Evolutionary conservation across 768 basidiomycete species (phyloP), one percentile per base, ranked within the genome.

Genomic region (Calocera viscosa): DNA sequence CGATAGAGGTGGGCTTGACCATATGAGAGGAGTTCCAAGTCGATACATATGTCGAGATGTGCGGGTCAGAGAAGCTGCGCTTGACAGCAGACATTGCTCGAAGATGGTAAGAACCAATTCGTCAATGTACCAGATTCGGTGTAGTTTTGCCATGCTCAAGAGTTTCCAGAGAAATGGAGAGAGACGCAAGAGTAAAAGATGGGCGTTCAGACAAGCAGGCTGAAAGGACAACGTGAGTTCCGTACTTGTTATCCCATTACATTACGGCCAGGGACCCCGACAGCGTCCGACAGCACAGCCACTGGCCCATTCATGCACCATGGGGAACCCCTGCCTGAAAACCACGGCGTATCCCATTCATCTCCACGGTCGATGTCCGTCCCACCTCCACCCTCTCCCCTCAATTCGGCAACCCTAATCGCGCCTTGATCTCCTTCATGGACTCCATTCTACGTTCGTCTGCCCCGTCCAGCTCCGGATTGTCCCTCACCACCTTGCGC

Each of bases 381-480:
- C 35, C 35, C 7, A 14, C 7, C 35, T 38, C 14, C 35, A 5
- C 7, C 35, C 14, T 38, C 35, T 14, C 35, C 35, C 5, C 14
- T 5, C 35, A 14, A 38, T 38, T 38, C 35, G 5, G 14, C 35
- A 47, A 19, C 24, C 30, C 26, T 32, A 60, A 60, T 28, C 30
- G 53, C 53, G 53, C 53, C 53, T 60, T 60, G 14, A 60, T 32
- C 26, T 32, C 53, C 53, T 28, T 60, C 53, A 60, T 60, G 5
- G 14, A 12, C 53, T 60, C 53, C 53, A 60, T 60, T 22, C 53
- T 26, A 11, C 30, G 53, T 32, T 60, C 53, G 26, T 60, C 53
- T 22, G 53, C 53, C 19, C 10, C 24, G 30, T 60, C 53, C 30
- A 60, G 53, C 53, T 60, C 53, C 24, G 53, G 14, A 30, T 60